phyloP scores from a whole-genome alignment of 805 yeast species.

The Wickerhamiella parazyma region DNA sequence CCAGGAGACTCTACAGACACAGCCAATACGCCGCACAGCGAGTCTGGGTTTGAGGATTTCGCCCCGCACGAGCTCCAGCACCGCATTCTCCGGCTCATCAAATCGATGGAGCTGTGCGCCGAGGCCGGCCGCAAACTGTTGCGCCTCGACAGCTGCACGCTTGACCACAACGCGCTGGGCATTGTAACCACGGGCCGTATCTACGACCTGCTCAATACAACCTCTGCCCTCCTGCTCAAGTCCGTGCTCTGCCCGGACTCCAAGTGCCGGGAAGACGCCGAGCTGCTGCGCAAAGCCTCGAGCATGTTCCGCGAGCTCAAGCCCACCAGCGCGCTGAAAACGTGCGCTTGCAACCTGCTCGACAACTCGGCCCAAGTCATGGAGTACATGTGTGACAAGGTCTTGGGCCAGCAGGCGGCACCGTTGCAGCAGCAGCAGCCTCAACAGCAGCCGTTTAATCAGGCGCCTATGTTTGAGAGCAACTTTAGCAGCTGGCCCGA shows the following conservation, averaged over 20 bases:
- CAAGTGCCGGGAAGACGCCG: slow-evolving; percentile 3
- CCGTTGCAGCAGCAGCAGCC: neutral
- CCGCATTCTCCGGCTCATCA: slow-evolving; percentile 1
- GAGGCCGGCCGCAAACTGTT: slow-evolving; percentile 5
- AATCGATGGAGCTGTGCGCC: slow-evolving; percentile 7
- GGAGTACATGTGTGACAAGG: slow-evolving; percentile 1
- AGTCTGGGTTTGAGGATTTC: neutral
- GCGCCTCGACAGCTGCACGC: neutral
- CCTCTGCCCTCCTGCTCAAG: slow-evolving; percentile 7
- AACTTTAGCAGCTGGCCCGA: neutral
- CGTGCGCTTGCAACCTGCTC: neutral
- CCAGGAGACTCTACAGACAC: neutral
- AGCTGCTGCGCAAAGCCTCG: slow-evolving; percentile 2
- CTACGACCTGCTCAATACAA: slow-evolving; percentile 1
- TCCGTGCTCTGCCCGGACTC: slow-evolving; percentile 3
- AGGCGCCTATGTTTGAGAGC: neutral
- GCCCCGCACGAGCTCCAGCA: neutral
- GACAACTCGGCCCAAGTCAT: slow-evolving; percentile 1
- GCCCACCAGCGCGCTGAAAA: neutral
- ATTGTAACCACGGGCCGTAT: neutral
- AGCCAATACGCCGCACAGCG: neutral
- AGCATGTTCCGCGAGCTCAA: neutral
- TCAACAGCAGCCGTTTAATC: neutral
- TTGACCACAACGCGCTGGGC: neutral
- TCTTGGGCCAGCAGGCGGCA: neutral